Evolutionary conservation across 257 asterid species (phyloP).

Genomic region (Penstemon barbatus): DNA sequence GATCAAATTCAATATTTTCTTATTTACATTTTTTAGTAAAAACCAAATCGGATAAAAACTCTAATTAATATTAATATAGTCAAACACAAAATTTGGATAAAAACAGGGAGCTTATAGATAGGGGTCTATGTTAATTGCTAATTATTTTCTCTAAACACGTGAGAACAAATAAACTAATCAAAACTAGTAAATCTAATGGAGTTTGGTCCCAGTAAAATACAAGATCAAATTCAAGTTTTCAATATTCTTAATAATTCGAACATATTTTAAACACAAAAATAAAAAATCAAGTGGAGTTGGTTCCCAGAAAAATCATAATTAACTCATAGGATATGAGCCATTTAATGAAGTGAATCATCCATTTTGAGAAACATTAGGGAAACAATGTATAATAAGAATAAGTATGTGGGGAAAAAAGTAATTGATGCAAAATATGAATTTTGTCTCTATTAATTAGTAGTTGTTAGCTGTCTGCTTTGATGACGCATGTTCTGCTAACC

Average conservation of each 20-base stretch:
- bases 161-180: too few species aligned
- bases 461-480: conserved; percentile 20
- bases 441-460: conserved; percentile 27
- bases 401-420: conserved; percentile 17
- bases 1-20: too few species aligned
- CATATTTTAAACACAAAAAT: background rate
- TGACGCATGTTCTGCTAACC: conserved; percentile 24
- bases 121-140: too few species aligned
- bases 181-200: too few species aligned
- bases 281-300: too few species aligned
- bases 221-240: background rate
- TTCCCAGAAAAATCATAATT: too few species aligned
- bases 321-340: background rate
- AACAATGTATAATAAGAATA: background rate
- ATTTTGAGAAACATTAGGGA: background rate
- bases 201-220: background rate
- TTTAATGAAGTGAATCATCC: background rate
- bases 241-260: background rate
- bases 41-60: too few species aligned
- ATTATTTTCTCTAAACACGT: too few species aligned
- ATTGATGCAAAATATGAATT: conserved; percentile 17
- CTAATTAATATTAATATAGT: too few species aligned
- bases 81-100: too few species aligned
- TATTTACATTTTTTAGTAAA: too few species aligned
- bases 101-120: too few species aligned